Evolutionary conservation across 1,284 basidiomycete genomes (phyloP).

Genomic region (Phlebopus sp.): DNA sequence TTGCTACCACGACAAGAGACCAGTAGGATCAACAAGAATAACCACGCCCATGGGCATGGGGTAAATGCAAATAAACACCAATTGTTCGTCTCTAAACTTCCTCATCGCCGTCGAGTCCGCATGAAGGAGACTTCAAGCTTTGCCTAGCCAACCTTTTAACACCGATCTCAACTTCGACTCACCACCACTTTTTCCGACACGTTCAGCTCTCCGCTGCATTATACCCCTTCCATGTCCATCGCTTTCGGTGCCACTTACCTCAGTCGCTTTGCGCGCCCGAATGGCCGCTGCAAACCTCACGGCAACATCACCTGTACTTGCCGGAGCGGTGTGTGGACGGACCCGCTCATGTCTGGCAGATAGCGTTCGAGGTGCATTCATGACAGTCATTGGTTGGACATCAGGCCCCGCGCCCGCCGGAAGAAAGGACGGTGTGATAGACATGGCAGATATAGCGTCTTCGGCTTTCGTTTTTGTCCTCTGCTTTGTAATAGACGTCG

Average conservation of each 20-base stretch:
- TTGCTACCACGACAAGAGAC: too few species aligned
- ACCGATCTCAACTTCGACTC: constrained; percentile 16
- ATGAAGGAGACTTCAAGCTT: constrained; percentile 8
- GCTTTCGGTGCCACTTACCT: background rate
- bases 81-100: too few species aligned
- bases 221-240: background rate
- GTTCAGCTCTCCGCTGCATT: too few species aligned
- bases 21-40: too few species aligned
- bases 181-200: background rate
- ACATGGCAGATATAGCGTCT: too few species aligned
- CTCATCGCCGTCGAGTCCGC: too few species aligned
- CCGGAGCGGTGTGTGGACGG: constrained; percentile 28
- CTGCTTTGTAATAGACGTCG: background rate
- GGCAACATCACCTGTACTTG: constrained; percentile 8
- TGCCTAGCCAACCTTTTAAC: constrained; percentile 19
- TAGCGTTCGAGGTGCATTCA: constrained; percentile 2
- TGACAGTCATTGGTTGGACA: background rate
- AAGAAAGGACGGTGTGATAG: background rate
- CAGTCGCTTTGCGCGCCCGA: background rate
- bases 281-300: constrained; percentile 19
- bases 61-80: too few species aligned
- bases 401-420: background rate
- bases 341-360: constrained; percentile 1
- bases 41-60: too few species aligned
- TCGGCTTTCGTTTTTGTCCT: too few species aligned